These are phyloP conservation scores for Dalbergia cultrata DNA, from an alignment of 306 rosid genomes.

Conservation along the genomic window DNA sequence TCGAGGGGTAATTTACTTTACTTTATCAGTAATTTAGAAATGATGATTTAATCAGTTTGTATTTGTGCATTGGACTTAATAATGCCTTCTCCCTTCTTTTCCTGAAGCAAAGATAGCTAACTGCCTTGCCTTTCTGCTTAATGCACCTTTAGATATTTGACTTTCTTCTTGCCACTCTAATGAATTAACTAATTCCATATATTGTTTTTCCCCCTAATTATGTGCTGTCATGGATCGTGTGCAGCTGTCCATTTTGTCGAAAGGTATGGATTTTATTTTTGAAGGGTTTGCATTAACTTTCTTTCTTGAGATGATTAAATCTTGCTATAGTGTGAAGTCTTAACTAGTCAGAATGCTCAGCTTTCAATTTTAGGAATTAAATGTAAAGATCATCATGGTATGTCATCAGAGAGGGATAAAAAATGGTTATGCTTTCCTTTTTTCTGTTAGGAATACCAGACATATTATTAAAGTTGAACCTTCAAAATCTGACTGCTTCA, in stretches of 20 bases:
- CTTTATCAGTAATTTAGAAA: not conserved
- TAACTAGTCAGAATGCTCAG: not conserved
- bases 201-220: constrained; percentile 33
- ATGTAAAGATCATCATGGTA: not conserved
- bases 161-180: constrained; percentile 18
- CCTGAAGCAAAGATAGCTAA: constrained; percentile 3
- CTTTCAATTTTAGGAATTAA: constrained; percentile 30
- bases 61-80: not conserved
- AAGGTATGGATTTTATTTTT: constrained; percentile 66
- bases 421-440: constrained; percentile 1
- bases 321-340: not conserved
- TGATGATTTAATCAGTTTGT: constrained; percentile 7
- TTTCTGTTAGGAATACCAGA: not conserved
- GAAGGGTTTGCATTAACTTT: constrained; percentile 23
- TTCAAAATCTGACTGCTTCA: constrained; percentile 26
- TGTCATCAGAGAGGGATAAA: constrained; percentile 5
- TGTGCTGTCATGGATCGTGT: constrained; percentile 49
- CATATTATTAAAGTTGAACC: constrained; percentile 25
- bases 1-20: constrained; percentile 74
- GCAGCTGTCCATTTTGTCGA: constrained; percentile 97
- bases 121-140: constrained; percentile 5
- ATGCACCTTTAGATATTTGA: constrained; percentile 8
- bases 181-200: constrained; percentile 53
- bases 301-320: not conserved
- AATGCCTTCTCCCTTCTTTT: constrained; percentile 3